These are phyloP conservation scores for Nemania sp. DNA, from an alignment of 2,329 filamentous ascomycete species.

Conservation along the genomic window DNA sequence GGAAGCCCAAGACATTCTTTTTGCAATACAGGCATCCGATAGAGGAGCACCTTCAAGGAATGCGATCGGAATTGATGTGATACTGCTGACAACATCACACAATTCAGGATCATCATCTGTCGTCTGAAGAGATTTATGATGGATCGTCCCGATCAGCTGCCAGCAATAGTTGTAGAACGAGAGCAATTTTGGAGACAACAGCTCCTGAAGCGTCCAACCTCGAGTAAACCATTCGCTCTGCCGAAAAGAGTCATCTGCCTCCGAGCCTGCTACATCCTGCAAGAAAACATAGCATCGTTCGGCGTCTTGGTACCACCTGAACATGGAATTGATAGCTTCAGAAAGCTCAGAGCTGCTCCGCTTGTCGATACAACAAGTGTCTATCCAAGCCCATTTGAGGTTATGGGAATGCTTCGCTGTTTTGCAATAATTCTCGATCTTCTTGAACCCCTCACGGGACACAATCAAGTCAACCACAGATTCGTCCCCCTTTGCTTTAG, in stretches of 20 bases:
- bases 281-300: slow-evolving; percentile 4
- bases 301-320: slow-evolving; percentile 11
- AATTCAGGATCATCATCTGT: neutral
- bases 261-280: slow-evolving; percentile 2
- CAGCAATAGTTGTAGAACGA: slow-evolving; percentile 19
- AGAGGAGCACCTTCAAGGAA: neutral
- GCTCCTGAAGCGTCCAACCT: slow-evolving; percentile 8
- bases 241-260: neutral
- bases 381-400: slow-evolving; percentile 8
- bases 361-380: slow-evolving; percentile 21
- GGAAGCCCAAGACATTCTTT: neutral
- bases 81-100: neutral
- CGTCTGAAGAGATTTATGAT: neutral
- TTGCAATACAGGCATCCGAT: neutral
- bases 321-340: slow-evolving; percentile 1
- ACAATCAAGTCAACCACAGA: neutral
- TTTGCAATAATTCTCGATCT: neutral
- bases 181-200: slow-evolving; percentile 13
- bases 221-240: slow-evolving; percentile 6
- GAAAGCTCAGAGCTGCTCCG: slow-evolving; percentile 14
- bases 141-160: neutral
- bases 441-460: neutral
- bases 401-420: neutral
- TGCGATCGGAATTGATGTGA: neutral
- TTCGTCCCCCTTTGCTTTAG: neutral